Evolutionary conservation across 768 basidiomycete genomes (phyloP).

Genomic region (Suillus subluteus): DNA sequence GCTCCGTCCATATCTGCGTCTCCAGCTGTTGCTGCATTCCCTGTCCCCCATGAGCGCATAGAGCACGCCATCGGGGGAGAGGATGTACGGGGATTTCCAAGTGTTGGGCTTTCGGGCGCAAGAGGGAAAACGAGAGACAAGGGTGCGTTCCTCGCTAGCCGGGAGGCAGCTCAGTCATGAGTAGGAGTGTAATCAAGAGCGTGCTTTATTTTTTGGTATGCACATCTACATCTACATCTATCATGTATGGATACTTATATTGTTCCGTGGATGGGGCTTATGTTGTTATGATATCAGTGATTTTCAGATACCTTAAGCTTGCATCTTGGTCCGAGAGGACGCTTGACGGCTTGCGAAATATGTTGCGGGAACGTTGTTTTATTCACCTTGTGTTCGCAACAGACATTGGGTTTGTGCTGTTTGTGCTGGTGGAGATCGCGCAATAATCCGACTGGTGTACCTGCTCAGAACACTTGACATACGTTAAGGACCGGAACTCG

Average conservation of each 20-base stretch:
- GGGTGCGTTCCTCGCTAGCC: conserved; percentile 44
- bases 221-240: conserved; percentile 1
- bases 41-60: conserved; percentile 36
- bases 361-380: background rate
- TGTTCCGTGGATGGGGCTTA: background rate
- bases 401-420: background rate
- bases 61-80: conserved; percentile 38
- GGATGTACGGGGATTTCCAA: conserved; percentile 38
- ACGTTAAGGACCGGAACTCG: background rate
- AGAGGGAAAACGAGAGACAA: conserved; percentile 41
- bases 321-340: background rate
- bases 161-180: conserved; percentile 31
- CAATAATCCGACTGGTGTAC: background rate
- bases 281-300: background rate
- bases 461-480: background rate
- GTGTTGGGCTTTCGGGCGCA: conserved; percentile 38
- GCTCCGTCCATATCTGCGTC: conserved; percentile 37
- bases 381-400: background rate
- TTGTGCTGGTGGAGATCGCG: background rate
- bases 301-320: background rate
- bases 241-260: conserved; percentile 3
- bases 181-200: background rate
- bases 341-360: background rate
- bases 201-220: conserved; percentile 2
- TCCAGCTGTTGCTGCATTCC: conserved; percentile 24